Evolutionary conservation across 2,329 filamentous ascomycete genomes (phyloP), one percentile per base, ranked within the genome.

Genomic region (Metarhizium anisopliae): DNA sequence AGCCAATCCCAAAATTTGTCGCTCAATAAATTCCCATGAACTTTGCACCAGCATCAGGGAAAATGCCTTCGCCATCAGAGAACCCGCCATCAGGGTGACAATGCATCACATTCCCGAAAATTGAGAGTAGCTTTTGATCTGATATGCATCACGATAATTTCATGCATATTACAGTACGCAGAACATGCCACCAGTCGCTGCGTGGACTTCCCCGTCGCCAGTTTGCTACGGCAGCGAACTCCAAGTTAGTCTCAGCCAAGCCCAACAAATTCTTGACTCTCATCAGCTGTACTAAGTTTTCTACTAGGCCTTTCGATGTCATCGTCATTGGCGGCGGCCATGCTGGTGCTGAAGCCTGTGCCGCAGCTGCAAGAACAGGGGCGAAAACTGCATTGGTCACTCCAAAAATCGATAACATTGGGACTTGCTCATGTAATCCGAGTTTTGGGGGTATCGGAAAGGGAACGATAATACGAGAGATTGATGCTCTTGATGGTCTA

Each of bases 381-480:
- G 94, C 93, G 52, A 85, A 86, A 64, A 97, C 94, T 47, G 93
- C 88, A 2, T 81, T 99, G 61, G 79, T 99, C 51, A 99, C 94
- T 1, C 94, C 93, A 2, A 90, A 88, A 58, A 72, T 90, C 56
- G 86, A 92, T 57, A 96, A 96, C 64, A 84, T 97, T 20, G 93
- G 93, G 55, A 90, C 94, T 35, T 97, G 93, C 74, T 96, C 92
- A 40, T 97, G 93, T 74, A 97, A 97, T 69, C 93, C 93, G 2
- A 95, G 90, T 60, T 95, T 99, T 67, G 94, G 94, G 43, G 94
- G 94, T n/a, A 97, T 99, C 63, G 94, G 94, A 49, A 99, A 99
- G 70, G 94, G 94, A 16, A 97, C 90, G 10, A 96, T 99, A 77
- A 77, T 99, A 52, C 86, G 93, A 47, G 94, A 99, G 72, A 86